A percentile compares a stretch with the other conserved stretches of the same genome.
phyloP scores from a whole-genome alignment of 257 asterid genomes.

The Plectranthus barbatus region DNA sequence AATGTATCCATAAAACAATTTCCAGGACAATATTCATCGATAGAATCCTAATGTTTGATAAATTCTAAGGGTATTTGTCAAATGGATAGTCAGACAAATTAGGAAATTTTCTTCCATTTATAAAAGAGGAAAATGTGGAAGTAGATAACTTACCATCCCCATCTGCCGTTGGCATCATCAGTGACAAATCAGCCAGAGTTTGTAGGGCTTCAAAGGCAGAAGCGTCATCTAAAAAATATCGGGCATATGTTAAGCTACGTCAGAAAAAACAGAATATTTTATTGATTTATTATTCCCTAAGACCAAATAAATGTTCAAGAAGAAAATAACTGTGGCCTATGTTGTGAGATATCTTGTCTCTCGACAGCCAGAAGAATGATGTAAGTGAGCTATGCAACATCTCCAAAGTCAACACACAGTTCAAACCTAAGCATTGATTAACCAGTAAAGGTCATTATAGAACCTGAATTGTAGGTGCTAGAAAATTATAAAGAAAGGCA shows the following conservation, averaged over 20 bases:
- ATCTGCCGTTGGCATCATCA: slow-evolving; percentile 68
- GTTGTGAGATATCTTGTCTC: slow-evolving; percentile 1
- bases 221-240: slow-evolving; percentile 57
- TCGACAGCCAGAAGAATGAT: slow-evolving; percentile 3
- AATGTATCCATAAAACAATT: too few species aligned
- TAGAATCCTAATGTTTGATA: too few species aligned
- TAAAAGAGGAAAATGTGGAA: slow-evolving; percentile 9
- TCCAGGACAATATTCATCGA: too few species aligned
- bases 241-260: slow-evolving; percentile 1
- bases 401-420: slow-evolving; percentile 7
- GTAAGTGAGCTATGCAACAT: slow-evolving; percentile 2
- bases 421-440: neutral
- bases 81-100: too few species aligned
- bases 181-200: slow-evolving; percentile 77
- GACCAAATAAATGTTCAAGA: slow-evolving; percentile 6
- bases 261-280: slow-evolving; percentile 5
- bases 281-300: neutral
- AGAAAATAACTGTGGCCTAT: neutral
- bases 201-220: slow-evolving; percentile 71
- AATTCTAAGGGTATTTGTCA: too few species aligned
- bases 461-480: neutral
- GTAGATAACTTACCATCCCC: slow-evolving; percentile 53
- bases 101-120: too few species aligned
- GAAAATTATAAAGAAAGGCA: neutral
- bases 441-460: neutral